phyloP scores from a whole-genome alignment of 148 eudicot genomes.

The Rhododendron williamsianum region DNA sequence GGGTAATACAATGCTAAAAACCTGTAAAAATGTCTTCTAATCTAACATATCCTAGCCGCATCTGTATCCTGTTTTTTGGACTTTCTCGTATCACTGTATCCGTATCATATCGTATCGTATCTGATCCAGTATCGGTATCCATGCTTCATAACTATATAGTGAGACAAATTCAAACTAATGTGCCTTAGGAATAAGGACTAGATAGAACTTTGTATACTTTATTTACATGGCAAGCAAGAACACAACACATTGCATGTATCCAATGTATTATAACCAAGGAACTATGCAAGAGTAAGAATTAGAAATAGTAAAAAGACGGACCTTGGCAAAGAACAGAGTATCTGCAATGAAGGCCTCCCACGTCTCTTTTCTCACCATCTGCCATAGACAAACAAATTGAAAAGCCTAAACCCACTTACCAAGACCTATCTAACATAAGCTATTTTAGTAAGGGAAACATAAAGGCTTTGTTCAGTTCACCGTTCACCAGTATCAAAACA shows the following conservation, averaged over 20 bases:
- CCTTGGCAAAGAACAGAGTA: slow-evolving; percentile 75
- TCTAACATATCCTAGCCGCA: neutral
- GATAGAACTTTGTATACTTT: neutral
- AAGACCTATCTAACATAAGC: neutral
- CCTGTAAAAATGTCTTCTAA: neutral
- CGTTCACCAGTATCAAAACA: neutral
- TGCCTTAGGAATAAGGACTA: neutral
- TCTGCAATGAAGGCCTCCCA: slow-evolving; percentile 81
- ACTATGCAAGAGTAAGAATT: neutral
- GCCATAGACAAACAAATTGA: slow-evolving; percentile 9
- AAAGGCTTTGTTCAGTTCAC: neutral
- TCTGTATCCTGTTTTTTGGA: neutral
- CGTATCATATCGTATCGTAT: neutral
- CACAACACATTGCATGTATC: neutral
- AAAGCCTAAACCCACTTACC: neutral
- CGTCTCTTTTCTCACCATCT: slow-evolving; percentile 83
- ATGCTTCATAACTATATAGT: neutral
- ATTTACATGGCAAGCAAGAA: neutral
- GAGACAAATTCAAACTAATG: neutral
- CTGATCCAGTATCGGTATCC: neutral
- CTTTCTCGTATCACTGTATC: too few species aligned
- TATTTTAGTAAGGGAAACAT: neutral
- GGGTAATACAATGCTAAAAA: neutral
- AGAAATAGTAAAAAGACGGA: slow-evolving; percentile 16
- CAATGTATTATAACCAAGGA: neutral